These are phyloP conservation scores for Leccinum angustisporum DNA, from an alignment of 1,284 basidiomycete genomes.

Conservation along the genomic window DNA sequence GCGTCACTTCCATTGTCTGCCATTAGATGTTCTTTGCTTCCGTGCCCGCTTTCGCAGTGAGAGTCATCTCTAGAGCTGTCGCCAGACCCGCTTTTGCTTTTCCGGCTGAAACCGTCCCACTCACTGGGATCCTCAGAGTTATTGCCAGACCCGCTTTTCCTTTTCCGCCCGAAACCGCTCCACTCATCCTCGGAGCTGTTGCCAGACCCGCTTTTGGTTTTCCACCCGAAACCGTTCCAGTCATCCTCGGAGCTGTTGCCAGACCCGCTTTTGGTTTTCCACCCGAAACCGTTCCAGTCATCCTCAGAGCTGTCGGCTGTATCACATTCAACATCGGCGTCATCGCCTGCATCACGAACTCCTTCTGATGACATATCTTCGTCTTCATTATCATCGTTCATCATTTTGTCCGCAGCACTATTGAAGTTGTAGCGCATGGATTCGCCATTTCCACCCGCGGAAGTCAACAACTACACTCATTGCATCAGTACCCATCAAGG, in stretches of 20 bases:
- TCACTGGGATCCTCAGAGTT: neutral
- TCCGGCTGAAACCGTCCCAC: neutral
- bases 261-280: neutral
- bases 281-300: neutral
- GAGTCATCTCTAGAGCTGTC: neutral
- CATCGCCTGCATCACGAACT: neutral
- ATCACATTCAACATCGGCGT: neutral
- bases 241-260: neutral
- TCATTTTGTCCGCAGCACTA: neutral
- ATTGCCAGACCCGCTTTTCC: neutral
- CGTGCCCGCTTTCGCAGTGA: neutral
- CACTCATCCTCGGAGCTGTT: neutral
- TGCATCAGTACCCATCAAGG: neutral
- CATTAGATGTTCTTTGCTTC: neutral
- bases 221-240: neutral
- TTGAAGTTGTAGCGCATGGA: neutral
- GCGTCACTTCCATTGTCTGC: neutral
- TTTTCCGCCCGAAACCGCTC: neutral
- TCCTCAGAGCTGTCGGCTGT: neutral
- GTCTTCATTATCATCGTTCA: neutral
- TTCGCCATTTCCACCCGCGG: neutral
- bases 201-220: neutral
- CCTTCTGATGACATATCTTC: neutral
- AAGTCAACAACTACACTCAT: neutral
- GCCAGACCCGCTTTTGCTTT: neutral